Evolutionary conservation across 805 yeast species (phyloP).

Genomic region (Candida sithepensis): DNA sequence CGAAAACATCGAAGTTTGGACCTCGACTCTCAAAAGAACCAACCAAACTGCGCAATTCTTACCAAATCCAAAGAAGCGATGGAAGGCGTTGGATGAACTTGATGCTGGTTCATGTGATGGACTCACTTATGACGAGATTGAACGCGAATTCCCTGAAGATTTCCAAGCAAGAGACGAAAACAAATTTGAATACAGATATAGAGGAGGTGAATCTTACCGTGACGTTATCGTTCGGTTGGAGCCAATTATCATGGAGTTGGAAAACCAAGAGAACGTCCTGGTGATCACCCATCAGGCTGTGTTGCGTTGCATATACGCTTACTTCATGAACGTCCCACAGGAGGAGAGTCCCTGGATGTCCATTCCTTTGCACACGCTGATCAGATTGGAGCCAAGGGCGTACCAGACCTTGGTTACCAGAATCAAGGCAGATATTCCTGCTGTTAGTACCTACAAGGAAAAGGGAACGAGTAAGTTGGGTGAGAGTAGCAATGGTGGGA

Average conservation of each 20-base stretch:
- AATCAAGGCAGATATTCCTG: constrained; percentile 95
- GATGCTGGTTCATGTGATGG: constrained; percentile 99
- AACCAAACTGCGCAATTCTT: constrained; percentile 85
- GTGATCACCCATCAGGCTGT: constrained; percentile 98
- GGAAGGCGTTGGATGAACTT: constrained; percentile 97
- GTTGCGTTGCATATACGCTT: constrained; percentile 91
- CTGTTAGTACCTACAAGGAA: constrained; percentile 94
- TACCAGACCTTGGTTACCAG: constrained; percentile 84
- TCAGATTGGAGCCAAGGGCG: constrained; percentile 93
- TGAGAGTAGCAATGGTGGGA: constrained; percentile 38
- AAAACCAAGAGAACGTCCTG: constrained; percentile 91
- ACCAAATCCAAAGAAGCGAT: constrained; percentile 77
- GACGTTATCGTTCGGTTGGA: constrained; percentile 93
- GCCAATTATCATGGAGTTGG: constrained; percentile 97
- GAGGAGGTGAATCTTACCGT: constrained; percentile 96
- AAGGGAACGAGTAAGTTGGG: constrained; percentile 78
- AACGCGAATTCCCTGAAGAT: constrained; percentile 82
- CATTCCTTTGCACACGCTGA: constrained; percentile 92
- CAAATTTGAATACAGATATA: constrained; percentile 91
- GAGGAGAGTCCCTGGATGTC: constrained; percentile 99
- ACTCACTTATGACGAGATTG: constrained; percentile 91
- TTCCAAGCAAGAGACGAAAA: constrained; percentile 94
- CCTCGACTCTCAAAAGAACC: constrained; percentile 86
- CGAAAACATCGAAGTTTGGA: constrained; percentile 85
- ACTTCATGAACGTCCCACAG: constrained; percentile 97